Conservation (phyloP, 495 filamentous ascomycete genomes). For the Penicillium samsonianum region DNA sequence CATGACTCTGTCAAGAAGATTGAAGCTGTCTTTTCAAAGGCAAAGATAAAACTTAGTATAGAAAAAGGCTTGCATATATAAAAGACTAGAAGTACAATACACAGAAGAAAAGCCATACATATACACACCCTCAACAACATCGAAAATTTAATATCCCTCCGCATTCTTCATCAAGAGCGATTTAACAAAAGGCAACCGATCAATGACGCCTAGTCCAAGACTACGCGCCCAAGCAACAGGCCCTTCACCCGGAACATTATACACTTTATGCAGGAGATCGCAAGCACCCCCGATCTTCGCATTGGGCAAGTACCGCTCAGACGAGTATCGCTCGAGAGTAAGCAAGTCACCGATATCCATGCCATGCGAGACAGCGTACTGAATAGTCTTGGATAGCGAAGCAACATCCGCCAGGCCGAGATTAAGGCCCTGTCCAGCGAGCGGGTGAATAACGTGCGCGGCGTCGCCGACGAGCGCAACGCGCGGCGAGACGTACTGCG, state of each 20-base stretch:
- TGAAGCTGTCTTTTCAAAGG: neutral
- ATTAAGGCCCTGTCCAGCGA: conserved; percentile 94
- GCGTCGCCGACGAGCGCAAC: conserved; percentile 91
- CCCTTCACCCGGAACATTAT: conserved; percentile 65
- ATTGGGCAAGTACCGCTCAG: conserved; percentile 78
- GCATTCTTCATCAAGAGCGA: conserved; percentile 85
- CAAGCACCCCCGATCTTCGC: conserved; percentile 84
- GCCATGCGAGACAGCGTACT: conserved; percentile 75
- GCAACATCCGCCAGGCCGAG: conserved; percentile 87
- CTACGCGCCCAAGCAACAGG: conserved; percentile 77
- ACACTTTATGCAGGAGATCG: conserved; percentile 93
- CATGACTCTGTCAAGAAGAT: neutral
- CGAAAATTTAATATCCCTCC: conserved; percentile 54
- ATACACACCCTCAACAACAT: conserved; percentile 12
- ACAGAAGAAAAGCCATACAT: conserved; percentile 11
- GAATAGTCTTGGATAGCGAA: conserved; percentile 69
- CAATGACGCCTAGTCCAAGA: conserved; percentile 73
- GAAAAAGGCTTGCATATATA: conserved; percentile 10
- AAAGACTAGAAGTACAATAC: conserved; percentile 24
- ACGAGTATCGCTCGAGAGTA: conserved; percentile 75
- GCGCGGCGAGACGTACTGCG: conserved; percentile 85
- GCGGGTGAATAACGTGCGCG: conserved; percentile 90
- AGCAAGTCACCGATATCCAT: conserved; percentile 78
- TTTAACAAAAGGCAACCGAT: conserved; percentile 78
- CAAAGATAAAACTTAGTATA: neutral